Conservation (phyloP, 257 asterid genomes). For the Rehmannia glutinosa region DNA sequence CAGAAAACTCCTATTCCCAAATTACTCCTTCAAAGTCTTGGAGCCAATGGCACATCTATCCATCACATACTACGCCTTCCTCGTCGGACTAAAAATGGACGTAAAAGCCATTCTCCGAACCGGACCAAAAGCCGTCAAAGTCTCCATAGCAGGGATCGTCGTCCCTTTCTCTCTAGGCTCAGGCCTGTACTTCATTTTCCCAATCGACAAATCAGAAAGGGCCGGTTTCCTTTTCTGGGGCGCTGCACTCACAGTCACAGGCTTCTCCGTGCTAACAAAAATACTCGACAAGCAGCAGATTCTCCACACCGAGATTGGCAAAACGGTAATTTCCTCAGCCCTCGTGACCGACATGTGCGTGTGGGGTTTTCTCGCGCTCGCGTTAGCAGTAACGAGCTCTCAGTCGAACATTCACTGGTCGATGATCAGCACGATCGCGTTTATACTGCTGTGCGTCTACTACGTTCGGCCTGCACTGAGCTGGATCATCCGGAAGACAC, state of each 20-base stretch:
- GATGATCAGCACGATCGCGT: conserved; percentile 36
- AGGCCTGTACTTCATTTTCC: conserved; percentile 35
- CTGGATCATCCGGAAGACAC: conserved; percentile 59
- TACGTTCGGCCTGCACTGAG: conserved; percentile 54
- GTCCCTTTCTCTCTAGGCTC: conserved; percentile 57
- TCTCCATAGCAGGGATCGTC: conserved; percentile 53
- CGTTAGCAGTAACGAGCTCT: conserved; percentile 37
- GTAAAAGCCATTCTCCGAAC: conserved; percentile 40
- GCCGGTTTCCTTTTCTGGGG: conserved; percentile 79
- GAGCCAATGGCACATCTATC: conserved; percentile 92
- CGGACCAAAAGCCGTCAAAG: conserved; percentile 47
- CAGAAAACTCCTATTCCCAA: conserved; percentile 51
- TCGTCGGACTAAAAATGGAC: conserved; percentile 74
- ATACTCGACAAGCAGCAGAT: conserved; percentile 66
- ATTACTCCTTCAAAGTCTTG: conserved; percentile 45
- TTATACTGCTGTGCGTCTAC: conserved; percentile 35
- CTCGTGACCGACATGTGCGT: conserved; percentile 49
- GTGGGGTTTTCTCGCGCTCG: conserved; percentile 63
- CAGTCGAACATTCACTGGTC: conserved; percentile 32
- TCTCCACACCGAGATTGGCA: conserved; percentile 69
- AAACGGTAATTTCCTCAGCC: conserved; percentile 54
- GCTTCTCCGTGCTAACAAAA: conserved; percentile 49
- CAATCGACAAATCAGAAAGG: not conserved
- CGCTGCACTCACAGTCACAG: conserved; percentile 58
- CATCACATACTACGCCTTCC: conserved; percentile 63